phyloP scores from a whole-genome alignment of 2,329 filamentous ascomycete genomes.

The Xylariaceae sp. region DNA sequence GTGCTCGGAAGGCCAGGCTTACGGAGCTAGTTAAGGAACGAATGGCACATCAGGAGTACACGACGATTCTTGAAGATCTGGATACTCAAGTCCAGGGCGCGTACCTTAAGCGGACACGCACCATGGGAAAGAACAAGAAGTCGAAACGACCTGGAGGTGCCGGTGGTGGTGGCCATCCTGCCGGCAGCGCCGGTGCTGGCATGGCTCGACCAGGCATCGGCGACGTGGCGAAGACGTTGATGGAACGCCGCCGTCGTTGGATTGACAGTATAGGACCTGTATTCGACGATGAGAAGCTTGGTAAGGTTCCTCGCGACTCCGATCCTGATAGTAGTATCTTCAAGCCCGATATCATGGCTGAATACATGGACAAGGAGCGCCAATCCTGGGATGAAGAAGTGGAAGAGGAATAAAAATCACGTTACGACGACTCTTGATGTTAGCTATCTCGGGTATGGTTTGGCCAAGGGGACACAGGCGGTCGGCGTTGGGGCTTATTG shows the following conservation, averaged over 20 bases:
- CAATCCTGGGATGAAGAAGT: conserved; percentile 78
- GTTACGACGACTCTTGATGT: background rate
- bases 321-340: conserved; percentile 69
- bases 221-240: conserved; percentile 82
- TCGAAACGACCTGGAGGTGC: conserved; percentile 74
- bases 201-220: conserved; percentile 77
- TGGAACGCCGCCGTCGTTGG: conserved; percentile 88
- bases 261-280: conserved; percentile 85
- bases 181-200: conserved; percentile 53
- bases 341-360: conserved; percentile 64
- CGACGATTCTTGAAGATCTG: conserved; percentile 92
- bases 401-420: conserved; percentile 50
- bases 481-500: conserved; percentile 9
- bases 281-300: conserved; percentile 75
- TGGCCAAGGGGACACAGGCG: background rate
- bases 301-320: conserved; percentile 60
- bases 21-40: conserved; percentile 84
- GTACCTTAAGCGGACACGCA: conserved; percentile 91
- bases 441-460: background rate
- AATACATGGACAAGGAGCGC: conserved; percentile 67
- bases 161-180: conserved; percentile 61
- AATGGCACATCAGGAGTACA: conserved; percentile 95
- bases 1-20: conserved; percentile 80
- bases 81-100: conserved; percentile 92
- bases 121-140: conserved; percentile 90